Conservation (phyloP, 2,329 filamentous ascomycete species). For the Aspergillus fischeri region DNA sequence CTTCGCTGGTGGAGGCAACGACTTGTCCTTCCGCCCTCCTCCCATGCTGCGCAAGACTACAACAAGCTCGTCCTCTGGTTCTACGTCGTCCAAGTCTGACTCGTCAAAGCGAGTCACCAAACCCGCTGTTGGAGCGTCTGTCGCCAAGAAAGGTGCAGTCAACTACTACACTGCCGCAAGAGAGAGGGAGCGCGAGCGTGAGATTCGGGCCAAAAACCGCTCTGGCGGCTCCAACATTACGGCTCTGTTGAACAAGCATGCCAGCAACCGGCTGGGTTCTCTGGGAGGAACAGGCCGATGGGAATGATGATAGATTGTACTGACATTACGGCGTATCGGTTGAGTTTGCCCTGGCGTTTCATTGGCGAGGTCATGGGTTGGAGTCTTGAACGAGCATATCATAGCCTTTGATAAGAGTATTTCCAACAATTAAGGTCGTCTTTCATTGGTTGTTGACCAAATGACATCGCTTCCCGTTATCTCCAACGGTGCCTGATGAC, state of each 20-base stretch:
- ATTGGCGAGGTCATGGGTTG: neutral
- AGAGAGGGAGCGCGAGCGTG: conserved; percentile 56
- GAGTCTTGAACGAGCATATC: neutral
- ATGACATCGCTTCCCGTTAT: neutral
- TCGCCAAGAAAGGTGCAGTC: conserved; percentile 56
- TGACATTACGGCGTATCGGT: neutral
- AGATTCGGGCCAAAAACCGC: conserved; percentile 49
- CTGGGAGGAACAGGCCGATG: conserved; percentile 36
- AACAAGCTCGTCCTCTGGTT: conserved; percentile 27
- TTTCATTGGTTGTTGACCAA: neutral
- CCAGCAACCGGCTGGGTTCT: conserved; percentile 34
- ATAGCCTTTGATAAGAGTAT: neutral
- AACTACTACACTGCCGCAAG: conserved; percentile 54
- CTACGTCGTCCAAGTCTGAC: conserved; percentile 17
- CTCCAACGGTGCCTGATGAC: neutral
- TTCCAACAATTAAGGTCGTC: neutral
- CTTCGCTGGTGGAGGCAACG: conserved; percentile 19
- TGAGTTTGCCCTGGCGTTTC: neutral
- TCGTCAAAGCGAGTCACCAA: conserved; percentile 25
- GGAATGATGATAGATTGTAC: conserved; percentile 28
- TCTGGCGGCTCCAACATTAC: conserved; percentile 30
- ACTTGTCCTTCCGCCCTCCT: conserved; percentile 33
- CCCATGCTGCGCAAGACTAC: conserved; percentile 29
- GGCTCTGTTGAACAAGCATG: conserved; percentile 38
- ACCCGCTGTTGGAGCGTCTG: conserved; percentile 39